These are phyloP conservation scores for Yamadazyma triangularis DNA, from an alignment of 1,139 yeast genomes.

Conservation along the genomic window DNA sequence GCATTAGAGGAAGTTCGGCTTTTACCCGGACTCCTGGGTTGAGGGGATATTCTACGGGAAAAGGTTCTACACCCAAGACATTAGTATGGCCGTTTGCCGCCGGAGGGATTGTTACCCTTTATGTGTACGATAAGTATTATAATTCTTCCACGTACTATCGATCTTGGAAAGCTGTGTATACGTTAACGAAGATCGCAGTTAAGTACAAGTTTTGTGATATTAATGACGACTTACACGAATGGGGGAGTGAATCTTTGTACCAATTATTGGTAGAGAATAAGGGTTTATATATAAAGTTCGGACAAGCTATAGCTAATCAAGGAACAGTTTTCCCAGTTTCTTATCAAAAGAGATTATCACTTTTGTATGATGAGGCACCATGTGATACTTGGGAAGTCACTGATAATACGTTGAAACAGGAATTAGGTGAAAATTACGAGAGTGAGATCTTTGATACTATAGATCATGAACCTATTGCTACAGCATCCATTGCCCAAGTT, in stretches of 20 bases:
- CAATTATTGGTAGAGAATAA: slow-evolving; percentile 52
- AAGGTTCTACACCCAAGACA: no score
- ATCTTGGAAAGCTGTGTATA: slow-evolving; percentile 47
- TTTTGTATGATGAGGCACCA: slow-evolving; percentile 69
- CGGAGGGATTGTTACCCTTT: slow-evolving; percentile 17
- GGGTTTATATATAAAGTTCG: slow-evolving; percentile 72
- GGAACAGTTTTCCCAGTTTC: slow-evolving; percentile 63
- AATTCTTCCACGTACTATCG: slow-evolving; percentile 50
- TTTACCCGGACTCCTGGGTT: no score
- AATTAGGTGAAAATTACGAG: slow-evolving; percentile 45
- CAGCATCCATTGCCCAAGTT: slow-evolving; percentile 75
- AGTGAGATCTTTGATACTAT: slow-evolving; percentile 40
- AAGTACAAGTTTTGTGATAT: slow-evolving; percentile 52
- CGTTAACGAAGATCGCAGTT: slow-evolving; percentile 49
- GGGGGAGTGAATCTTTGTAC: slow-evolving; percentile 53
- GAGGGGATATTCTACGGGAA: no score
- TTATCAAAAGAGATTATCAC: slow-evolving; percentile 50
- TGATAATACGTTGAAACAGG: slow-evolving; percentile 39
- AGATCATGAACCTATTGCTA: slow-evolving; percentile 56
- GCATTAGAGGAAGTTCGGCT: no score
- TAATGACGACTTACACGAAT: slow-evolving; percentile 52
- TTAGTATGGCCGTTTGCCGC: no score
- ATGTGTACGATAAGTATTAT: slow-evolving; percentile 34
- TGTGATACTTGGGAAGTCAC: slow-evolving; percentile 56
- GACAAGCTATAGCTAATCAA: slow-evolving; percentile 73